A percentile compares a stretch with the other conserved stretches of the same genome.
phyloP scores from a whole-genome alignment of 2,329 filamentous ascomycete species.

The Calonectria pseudoturangicola region DNA sequence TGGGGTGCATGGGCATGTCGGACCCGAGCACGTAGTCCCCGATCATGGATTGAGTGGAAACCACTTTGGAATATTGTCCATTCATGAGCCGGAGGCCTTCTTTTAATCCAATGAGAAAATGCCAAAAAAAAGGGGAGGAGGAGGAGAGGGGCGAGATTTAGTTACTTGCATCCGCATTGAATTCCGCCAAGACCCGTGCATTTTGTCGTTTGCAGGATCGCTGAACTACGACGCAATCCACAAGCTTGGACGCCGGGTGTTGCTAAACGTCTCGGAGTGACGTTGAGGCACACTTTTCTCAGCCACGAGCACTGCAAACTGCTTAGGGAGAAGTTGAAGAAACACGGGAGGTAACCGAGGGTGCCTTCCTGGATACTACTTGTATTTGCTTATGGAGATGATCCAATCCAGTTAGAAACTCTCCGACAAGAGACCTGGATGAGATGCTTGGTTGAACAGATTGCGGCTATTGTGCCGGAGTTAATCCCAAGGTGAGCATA shows the following conservation, averaged over 20 bases:
- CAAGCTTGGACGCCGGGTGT: neutral
- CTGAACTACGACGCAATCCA: neutral
- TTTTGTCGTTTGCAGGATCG: neutral
- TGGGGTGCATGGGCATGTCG: slow-evolving; percentile 23
- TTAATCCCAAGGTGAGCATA: neutral
- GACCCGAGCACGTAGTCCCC: slow-evolving; percentile 36
- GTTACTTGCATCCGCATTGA: slow-evolving; percentile 18
- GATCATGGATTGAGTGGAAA: slow-evolving; percentile 26
- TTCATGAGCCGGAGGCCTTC: slow-evolving; percentile 14
- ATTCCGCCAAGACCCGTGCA: slow-evolving; percentile 1
- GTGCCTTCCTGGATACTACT: slow-evolving; percentile 5
- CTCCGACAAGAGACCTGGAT: slow-evolving; percentile 5
- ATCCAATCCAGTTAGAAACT: slow-evolving; percentile 1
- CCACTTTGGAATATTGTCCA: slow-evolving; percentile 26
- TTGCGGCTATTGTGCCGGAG: neutral
- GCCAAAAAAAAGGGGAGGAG: too few species aligned
- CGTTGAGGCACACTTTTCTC: neutral
- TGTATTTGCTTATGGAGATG: slow-evolving; percentile 12
- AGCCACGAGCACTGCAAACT: neutral
- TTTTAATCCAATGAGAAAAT: too few species aligned
- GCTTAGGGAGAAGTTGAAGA: neutral
- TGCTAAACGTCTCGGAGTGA: neutral
- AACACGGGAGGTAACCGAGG: slow-evolving; percentile 19
- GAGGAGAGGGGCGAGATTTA: neutral
- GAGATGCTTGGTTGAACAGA: neutral